Conservation (phyloP, 1,284 basidiomycete genomes). For the Marasmius tenuissimus region DNA sequence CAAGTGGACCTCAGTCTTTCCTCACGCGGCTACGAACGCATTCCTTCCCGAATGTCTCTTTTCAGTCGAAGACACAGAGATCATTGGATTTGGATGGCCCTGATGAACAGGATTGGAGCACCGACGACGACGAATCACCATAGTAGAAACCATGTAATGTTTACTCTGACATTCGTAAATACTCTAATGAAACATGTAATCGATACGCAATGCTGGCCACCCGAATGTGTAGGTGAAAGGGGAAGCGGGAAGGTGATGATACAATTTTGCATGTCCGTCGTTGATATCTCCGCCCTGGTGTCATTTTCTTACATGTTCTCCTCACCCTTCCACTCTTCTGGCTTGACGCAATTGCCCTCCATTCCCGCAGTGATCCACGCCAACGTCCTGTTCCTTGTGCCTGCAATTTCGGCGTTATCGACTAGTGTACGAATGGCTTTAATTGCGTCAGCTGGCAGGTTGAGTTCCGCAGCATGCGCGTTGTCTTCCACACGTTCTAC, state of each 20-base stretch:
- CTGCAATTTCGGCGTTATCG: slow-evolving; percentile 23
- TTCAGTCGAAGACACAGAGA: slow-evolving; percentile 27
- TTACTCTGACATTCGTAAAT: no score
- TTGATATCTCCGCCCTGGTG: no score
- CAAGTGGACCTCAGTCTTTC: slow-evolving; percentile 13
- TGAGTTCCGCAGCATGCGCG: slow-evolving; percentile 24
- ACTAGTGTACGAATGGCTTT: slow-evolving; percentile 25
- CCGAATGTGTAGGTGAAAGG: no score
- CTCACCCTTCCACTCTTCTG: slow-evolving; percentile 25
- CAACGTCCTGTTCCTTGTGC: slow-evolving; percentile 15
- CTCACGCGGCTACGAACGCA: slow-evolving; percentile 27
- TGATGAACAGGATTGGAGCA: slow-evolving; percentile 54
- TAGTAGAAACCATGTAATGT: no score
- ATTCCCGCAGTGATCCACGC: not conserved
- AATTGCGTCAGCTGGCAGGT: slow-evolving; percentile 25
- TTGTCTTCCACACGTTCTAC: slow-evolving; percentile 30
- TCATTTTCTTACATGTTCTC: not conserved
- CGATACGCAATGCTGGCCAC: no score
- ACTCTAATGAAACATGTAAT: no score
- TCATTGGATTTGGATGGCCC: slow-evolving; percentile 27
- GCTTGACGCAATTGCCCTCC: slow-evolving; percentile 16
- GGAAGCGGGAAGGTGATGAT: no score
- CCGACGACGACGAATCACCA: slow-evolving; percentile 16
- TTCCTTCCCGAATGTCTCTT: slow-evolving; percentile 46
- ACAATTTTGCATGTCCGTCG: no score